These are phyloP conservation scores for Blastocrithidia nonstop DNA, from an alignment of 208 protist genomes.

Conservation along the genomic window DNA sequence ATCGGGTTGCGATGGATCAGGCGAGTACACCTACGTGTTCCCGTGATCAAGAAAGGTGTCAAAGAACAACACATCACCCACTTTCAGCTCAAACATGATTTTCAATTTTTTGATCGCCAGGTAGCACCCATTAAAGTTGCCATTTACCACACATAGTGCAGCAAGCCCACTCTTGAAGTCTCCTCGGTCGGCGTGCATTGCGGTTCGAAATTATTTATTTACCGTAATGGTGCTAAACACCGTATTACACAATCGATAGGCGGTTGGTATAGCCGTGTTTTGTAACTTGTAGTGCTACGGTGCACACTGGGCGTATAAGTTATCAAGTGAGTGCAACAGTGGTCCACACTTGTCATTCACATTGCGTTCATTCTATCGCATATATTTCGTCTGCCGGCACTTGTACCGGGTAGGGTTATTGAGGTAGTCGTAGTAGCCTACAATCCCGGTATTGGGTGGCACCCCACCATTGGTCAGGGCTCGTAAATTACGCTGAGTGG, in stretches of 20 bases:
- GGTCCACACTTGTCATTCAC: slow-evolving; percentile 20
- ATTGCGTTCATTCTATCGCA: slow-evolving; percentile 31
- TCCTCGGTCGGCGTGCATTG: slow-evolving; percentile 72
- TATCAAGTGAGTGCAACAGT: slow-evolving; percentile 38
- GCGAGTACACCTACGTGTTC: slow-evolving; percentile 66
- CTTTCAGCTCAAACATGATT: slow-evolving; percentile 52
- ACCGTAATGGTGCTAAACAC: slow-evolving; percentile 87
- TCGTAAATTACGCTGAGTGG: slow-evolving; percentile 61
- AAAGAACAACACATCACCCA: slow-evolving; percentile 82
- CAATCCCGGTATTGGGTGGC: slow-evolving; percentile 78
- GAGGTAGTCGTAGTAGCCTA: slow-evolving; percentile 85
- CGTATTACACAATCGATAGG: slow-evolving; percentile 60
- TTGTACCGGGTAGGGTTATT: slow-evolving; percentile 63
- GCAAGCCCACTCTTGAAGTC: slow-evolving; percentile 77
- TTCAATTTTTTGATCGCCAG: slow-evolving; percentile 61
- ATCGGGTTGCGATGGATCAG: slow-evolving; percentile 5
- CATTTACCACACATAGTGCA: slow-evolving; percentile 65
- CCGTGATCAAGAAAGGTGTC: slow-evolving; percentile 79
- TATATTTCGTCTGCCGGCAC: slow-evolving; percentile 79
- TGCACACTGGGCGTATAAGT: slow-evolving; percentile 49
- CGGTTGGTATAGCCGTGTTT: slow-evolving; percentile 42
- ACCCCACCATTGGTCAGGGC: slow-evolving; percentile 57
- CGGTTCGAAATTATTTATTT: slow-evolving; percentile 81
- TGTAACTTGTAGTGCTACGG: slow-evolving; percentile 66
- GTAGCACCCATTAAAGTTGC: slow-evolving; percentile 76